Evolutionary conservation across 2,329 filamentous ascomycete species (phyloP), one percentile per base, ranked within the genome.

Genomic region (Talaromyces sp.): DNA sequence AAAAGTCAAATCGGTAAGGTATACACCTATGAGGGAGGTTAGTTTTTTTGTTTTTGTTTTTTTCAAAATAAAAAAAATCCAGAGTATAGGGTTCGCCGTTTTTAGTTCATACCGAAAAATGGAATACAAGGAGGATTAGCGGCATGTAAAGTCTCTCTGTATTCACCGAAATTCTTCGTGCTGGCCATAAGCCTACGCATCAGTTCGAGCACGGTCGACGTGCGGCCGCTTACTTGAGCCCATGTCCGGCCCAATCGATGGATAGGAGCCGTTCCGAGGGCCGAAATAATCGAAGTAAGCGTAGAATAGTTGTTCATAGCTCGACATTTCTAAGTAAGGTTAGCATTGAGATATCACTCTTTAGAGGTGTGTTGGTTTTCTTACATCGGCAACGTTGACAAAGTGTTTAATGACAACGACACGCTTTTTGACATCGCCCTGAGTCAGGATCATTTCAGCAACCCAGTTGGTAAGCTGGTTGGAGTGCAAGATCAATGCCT

Each of bases 381-480:
- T 61, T 83, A 96, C 92, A 80, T 99, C 95, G 65, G 95, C 95
- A 64, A 99, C 92, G 42, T 91, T 87, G 63, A 99, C 92, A 78
- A 98, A 99, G 75, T 98, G 95, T 76, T 98, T 98, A 77, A 99
- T 97, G 52, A 99, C 95, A 36, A 96, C 90, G 30, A 98, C 94
- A 68, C 95, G 87, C 76, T 96, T 96, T 81, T 95, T 96, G 65
- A 97, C 91, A 73, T 99, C 95, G 69, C 89, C 86, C 76, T 99
- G 95, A 0, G 90, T 93, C 65, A 99, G 78, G 68, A 99, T 98
- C 95, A 99, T 98, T 76, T 98, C 94, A 33, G 95, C 95, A 57
- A 98, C 95, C 95, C 95, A 99, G 74, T 98, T 99, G 5, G 95
- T 99, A 82, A 99, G 88, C 76, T 98, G 94, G 72, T 99, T 99